phyloP scores from a whole-genome alignment of 768 basidiomycete species.

The Phanerodontia chrysosporium region DNA sequence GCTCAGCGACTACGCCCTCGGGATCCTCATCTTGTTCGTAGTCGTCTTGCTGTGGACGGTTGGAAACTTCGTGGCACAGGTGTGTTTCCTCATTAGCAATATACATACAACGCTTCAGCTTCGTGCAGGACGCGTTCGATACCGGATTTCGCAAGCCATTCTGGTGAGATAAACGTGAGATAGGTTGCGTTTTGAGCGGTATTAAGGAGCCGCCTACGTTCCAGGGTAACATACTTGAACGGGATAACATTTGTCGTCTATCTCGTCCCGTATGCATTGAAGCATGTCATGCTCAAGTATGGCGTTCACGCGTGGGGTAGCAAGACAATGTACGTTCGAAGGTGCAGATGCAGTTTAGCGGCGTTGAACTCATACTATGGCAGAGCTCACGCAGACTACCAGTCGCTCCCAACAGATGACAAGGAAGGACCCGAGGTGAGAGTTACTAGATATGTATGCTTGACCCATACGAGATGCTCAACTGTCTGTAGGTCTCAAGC shows the following conservation, averaged over 20 bases:
- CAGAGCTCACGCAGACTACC: background rate
- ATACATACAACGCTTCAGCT: too few species aligned
- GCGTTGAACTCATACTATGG: background rate
- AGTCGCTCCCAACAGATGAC: background rate
- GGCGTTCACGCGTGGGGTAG: slow-evolving; percentile 10
- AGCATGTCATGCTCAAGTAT: slow-evolving; percentile 24
- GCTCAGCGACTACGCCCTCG: slow-evolving; percentile 41
- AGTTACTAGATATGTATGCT: background rate
- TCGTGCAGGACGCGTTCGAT: slow-evolving; percentile 38
- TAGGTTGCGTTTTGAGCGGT: background rate
- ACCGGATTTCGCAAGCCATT: slow-evolving; percentile 87
- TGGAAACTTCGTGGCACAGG: slow-evolving; percentile 85
- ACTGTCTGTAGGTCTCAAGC: background rate
- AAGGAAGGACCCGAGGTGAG: background rate
- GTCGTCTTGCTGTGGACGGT: slow-evolving; percentile 87
- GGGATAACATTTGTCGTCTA: slow-evolving; percentile 85
- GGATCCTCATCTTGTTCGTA: slow-evolving; percentile 65
- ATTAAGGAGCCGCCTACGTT: background rate
- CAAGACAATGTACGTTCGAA: background rate
- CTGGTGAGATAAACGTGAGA: slow-evolving; percentile 43
- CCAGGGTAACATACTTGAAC: slow-evolving; percentile 82
- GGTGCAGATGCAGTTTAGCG: background rate
- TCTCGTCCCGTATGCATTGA: slow-evolving; percentile 57
- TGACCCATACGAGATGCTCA: too few species aligned
- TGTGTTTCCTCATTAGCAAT: slow-evolving; percentile 24